These are phyloP conservation scores for Claviceps monticola DNA, from an alignment of 2,329 filamentous ascomycete genomes.

Conservation along the genomic window DNA sequence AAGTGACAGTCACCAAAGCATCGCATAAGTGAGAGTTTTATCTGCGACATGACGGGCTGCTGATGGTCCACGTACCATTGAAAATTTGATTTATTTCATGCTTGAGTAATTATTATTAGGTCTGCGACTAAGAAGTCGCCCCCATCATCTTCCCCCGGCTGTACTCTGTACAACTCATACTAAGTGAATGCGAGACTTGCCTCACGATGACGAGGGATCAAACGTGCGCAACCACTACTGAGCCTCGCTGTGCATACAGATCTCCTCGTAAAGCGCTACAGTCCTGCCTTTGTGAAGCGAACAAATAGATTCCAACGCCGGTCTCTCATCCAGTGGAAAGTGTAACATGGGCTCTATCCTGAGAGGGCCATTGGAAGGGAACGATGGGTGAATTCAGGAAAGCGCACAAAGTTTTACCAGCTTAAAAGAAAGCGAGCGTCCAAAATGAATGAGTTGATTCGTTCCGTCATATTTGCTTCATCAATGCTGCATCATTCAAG, in stretches of 20 bases:
- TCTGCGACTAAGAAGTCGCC: neutral
- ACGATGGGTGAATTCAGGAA: neutral
- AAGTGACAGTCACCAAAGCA: neutral
- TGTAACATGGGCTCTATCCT: neutral
- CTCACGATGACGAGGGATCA: neutral
- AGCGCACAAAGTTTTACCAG: neutral
- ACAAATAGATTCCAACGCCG: neutral
- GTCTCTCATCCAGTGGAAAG: neutral
- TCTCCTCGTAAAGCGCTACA: neutral
- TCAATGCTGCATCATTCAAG: neutral
- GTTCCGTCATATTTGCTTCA: slow-evolving; percentile 1
- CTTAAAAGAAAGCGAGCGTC: too few relatives aligned
- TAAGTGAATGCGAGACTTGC: slow-evolving; percentile 1
- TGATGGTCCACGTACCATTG: neutral
- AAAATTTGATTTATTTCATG: neutral
- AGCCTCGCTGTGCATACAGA: neutral
- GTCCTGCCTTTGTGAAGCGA: neutral
- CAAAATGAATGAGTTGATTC: neutral
- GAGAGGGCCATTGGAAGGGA: neutral
- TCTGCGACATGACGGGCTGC: neutral
- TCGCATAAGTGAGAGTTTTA: neutral
- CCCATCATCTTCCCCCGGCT: neutral
- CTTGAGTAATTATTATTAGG: neutral
- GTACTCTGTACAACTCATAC: slow-evolving; percentile 1
- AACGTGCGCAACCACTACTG: neutral